Conservation (phyloP, 805 yeast genomes). For the Yarrowia deformans region DNA sequence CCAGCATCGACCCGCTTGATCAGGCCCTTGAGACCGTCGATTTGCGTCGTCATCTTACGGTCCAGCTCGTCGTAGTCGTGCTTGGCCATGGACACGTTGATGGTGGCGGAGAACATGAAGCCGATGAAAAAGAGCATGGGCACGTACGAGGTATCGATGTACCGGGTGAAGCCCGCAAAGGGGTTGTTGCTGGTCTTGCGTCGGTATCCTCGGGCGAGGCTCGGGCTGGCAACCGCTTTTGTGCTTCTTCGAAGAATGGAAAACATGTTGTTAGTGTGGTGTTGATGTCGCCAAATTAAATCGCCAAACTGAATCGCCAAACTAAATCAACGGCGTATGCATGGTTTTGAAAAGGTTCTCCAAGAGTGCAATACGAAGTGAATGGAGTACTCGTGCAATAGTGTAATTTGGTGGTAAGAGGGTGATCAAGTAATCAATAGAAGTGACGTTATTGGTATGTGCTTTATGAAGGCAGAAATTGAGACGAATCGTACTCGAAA, state of each 20-base stretch:
- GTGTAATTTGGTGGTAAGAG: too few relatives aligned
- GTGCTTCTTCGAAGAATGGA: slow-evolving; percentile 10
- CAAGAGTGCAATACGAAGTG: too few relatives aligned
- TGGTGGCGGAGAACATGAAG: slow-evolving; percentile 57
- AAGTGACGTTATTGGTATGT: too few relatives aligned
- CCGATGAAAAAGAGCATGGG: slow-evolving; percentile 56
- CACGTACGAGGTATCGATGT: slow-evolving; percentile 46
- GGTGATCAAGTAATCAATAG: too few relatives aligned
- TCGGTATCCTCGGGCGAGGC: slow-evolving; percentile 4
- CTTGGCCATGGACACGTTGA: slow-evolving; percentile 56
- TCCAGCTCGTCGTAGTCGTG: slow-evolving; percentile 54
- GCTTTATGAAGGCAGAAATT: too few relatives aligned
- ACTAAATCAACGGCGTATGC: too few relatives aligned
- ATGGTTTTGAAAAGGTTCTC: too few relatives aligned
- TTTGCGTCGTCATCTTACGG: slow-evolving; percentile 52
- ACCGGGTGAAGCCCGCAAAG: slow-evolving; percentile 15
- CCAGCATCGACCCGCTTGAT: slow-evolving; percentile 52
- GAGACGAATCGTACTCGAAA: too few relatives aligned
- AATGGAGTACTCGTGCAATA: too few relatives aligned
- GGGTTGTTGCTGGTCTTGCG: slow-evolving; percentile 23
- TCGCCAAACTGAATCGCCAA: too few relatives aligned
- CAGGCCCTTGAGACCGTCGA: slow-evolving; percentile 52
- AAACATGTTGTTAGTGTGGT: neutral
- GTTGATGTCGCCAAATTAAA: too few relatives aligned
- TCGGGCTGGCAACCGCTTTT: neutral